Conservation (phyloP, 1,284 basidiomycete species). For the Quambalaria eucalypti region DNA sequence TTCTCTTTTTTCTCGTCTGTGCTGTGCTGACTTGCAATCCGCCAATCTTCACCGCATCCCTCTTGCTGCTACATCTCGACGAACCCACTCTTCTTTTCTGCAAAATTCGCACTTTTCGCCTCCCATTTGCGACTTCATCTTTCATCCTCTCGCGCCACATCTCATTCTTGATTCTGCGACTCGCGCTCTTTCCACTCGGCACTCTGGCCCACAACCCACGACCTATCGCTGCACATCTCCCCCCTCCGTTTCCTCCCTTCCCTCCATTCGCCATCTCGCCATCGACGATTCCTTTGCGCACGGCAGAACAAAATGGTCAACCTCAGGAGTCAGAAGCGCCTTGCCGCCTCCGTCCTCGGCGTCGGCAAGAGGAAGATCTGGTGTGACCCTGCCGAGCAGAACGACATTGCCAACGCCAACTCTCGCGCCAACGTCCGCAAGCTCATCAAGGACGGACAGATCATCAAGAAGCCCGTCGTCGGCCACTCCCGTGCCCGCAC, state of each 20-base stretch:
- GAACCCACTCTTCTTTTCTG: too few species aligned
- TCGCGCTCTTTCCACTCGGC: too few species aligned
- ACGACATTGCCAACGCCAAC: slow-evolving; percentile 98
- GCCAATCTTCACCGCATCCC: too few species aligned
- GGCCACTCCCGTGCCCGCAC: slow-evolving; percentile 95
- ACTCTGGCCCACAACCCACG: too few species aligned
- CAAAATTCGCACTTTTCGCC: too few species aligned
- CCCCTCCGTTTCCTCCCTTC: neutral
- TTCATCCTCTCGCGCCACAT: too few species aligned
- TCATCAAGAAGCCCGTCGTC: slow-evolving; percentile 85
- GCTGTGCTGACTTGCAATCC: too few species aligned
- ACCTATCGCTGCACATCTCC: too few species aligned
- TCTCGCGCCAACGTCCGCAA: slow-evolving; percentile 94
- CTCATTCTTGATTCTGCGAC: too few species aligned
- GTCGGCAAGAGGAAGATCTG: slow-evolving; percentile 98
- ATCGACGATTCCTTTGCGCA: neutral
- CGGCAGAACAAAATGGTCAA: slow-evolving; percentile 36
- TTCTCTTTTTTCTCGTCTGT: too few species aligned
- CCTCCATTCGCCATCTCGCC: neutral
- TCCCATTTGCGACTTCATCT: too few species aligned
- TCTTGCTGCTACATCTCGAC: too few species aligned
- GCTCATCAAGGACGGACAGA: slow-evolving; percentile 86
- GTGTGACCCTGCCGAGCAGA: slow-evolving; percentile 94
- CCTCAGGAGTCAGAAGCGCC: slow-evolving; percentile 85
- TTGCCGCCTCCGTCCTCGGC: slow-evolving; percentile 90